These are phyloP conservation scores for Ganoderma meredithae DNA, from an alignment of 1,284 basidiomycete species.

Conservation along the genomic window DNA sequence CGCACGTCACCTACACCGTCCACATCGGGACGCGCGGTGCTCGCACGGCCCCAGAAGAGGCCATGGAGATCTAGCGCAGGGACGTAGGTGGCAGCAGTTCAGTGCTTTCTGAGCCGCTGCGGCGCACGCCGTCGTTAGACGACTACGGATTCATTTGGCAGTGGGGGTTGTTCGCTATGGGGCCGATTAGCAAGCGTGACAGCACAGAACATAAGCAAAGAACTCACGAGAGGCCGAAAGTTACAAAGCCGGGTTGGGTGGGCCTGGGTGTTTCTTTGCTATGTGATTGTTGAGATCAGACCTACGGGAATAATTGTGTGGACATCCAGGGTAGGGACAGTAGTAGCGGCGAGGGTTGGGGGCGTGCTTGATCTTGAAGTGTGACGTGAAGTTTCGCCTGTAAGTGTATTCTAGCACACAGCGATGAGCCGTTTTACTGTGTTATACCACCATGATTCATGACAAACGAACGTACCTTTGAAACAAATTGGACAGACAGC, in stretches of 20 bases:
- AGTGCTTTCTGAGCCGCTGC: conserved; percentile 3
- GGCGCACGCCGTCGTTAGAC: conserved; percentile 7
- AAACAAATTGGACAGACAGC: not conserved
- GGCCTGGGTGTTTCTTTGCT: not conserved
- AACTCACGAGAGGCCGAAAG: not conserved
- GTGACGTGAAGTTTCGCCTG: not conserved
- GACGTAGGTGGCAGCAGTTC: conserved; percentile 5
- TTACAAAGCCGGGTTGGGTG: not conserved
- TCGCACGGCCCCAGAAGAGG: conserved; percentile 6
- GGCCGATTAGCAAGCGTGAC: not conserved
- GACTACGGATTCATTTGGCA: conserved; percentile 5
- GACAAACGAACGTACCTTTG: not conserved
- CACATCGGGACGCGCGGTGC: not conserved
- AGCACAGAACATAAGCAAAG: not conserved
- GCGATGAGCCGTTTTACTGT: too few species aligned
- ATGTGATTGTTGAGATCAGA: not conserved
- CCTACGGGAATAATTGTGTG: not conserved
- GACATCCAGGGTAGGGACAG: not conserved
- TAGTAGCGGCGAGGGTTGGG: not conserved
- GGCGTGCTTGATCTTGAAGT: not conserved
- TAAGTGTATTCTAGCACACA: not conserved
- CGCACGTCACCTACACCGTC: not conserved
- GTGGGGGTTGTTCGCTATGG: conserved; percentile 3
- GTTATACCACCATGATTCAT: not conserved
- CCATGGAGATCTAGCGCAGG: conserved; percentile 8